phyloP scores from a whole-genome alignment of 2,329 filamentous ascomycete species.

The Zarea fungicola region DNA sequence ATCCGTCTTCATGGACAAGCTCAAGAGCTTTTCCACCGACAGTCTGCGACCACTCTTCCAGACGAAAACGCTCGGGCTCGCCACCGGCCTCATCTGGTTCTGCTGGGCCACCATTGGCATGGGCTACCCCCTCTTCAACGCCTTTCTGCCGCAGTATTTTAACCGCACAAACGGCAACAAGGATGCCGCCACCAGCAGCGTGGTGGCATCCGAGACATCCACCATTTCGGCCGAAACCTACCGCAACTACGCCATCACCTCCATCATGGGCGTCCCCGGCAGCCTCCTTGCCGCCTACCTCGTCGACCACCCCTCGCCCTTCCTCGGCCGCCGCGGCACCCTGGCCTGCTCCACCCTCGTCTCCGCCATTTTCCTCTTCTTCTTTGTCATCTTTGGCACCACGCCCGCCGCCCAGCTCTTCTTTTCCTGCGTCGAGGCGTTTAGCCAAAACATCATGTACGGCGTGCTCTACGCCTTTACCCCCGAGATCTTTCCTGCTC shows the following conservation, averaged over 20 bases:
- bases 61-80: constrained; percentile 44
- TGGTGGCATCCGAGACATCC: constrained; percentile 27
- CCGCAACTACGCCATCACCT: constrained; percentile 78
- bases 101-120: constrained; percentile 79
- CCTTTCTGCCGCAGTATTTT: constrained; percentile 84
- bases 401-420: constrained; percentile 54
- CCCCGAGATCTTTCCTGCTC: constrained; percentile 70
- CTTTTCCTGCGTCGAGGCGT: constrained; percentile 64
- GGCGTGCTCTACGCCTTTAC: constrained; percentile 73
- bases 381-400: constrained; percentile 57
- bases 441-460: constrained; percentile 73
- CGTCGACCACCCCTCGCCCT: constrained; percentile 58
- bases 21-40: constrained; percentile 62
- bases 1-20: constrained; percentile 49
- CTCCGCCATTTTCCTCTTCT: constrained; percentile 63
- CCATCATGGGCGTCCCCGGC: constrained; percentile 70
- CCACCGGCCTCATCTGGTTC: constrained; percentile 63
- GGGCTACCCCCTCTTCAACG: constrained; percentile 84
- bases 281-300: constrained; percentile 69
- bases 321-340: constrained; percentile 65
- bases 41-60: constrained; percentile 63
- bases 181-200: constrained; percentile 14
- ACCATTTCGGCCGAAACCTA: constrained; percentile 52
- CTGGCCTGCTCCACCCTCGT: constrained; percentile 63
- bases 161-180: constrained; percentile 45